Base-by-base conservation (phyloP, 192 early-diverging fungal genomes). In the Dispira simplex region DNA sequence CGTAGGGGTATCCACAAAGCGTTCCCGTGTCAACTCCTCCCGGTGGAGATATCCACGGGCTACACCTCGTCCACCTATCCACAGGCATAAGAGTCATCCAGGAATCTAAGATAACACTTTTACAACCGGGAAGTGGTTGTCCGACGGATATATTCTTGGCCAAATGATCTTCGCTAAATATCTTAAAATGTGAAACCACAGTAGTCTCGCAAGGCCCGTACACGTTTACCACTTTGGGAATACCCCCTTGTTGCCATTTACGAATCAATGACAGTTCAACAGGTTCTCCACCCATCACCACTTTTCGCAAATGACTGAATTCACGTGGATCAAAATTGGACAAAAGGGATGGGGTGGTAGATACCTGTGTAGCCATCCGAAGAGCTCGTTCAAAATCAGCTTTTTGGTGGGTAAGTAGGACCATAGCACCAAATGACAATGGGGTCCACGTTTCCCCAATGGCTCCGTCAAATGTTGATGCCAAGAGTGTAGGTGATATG, bases 41-140 rank as follows among this genome's bases (percentile, higher is more conserved):
- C 20, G 52, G 52, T 54, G n/a, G 26, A 54, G 52, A n/a, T 54
- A 54, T 18, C 52, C 8, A 8, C 52, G 52, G 10, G 52, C 52
- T 8, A n/a, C n/a, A 8, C 52, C 52, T 8, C 9, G 10, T 8
- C 52, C 52, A 8, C 52, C 52, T 25, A 54, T 18, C 20, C 26
- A 54, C 10, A 54, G 52, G 11, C n/a, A 25, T 18, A 20, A 18
- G 9, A 54, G 20, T 25, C 8, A n/a, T n/a, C n/a, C n/a, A n/a
- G n/a, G n/a, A n/a, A n/a, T n/a, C n/a, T n/a, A n/a, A n/a, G n/a
- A n/a, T n/a, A n/a, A n/a, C n/a, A n/a, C n/a, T n/a, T n/a, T n/a
- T n/a, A n/a, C n/a, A n/a, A n/a, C n/a, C n/a, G n/a, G n/a, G n/a
- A n/a, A n/a, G n/a, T n/a, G n/a, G n/a, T n/a, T n/a, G n/a, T n/a